Conservation (phyloP, 2,329 filamentous ascomycete genomes). For the Sphaerulina musiva region DNA sequence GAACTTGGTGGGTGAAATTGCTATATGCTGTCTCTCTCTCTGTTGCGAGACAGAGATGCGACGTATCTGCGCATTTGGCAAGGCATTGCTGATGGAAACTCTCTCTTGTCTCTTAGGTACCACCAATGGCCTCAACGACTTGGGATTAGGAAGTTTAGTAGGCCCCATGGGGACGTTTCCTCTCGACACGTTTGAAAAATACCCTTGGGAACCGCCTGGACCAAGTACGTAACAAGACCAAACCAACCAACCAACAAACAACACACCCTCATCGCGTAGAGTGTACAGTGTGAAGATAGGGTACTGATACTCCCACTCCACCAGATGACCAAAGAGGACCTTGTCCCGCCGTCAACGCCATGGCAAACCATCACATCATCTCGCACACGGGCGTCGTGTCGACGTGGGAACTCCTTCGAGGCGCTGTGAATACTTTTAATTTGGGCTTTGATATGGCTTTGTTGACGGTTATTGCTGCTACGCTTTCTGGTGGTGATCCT, state of each 20-base stretch:
- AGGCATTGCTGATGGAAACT: neutral
- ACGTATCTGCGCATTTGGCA: neutral
- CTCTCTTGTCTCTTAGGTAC: neutral
- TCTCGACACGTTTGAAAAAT: neutral
- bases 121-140: neutral
- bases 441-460: neutral
- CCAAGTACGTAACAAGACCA: neutral
- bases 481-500: neutral
- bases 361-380: conserved; percentile 41
- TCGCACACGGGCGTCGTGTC: conserved; percentile 38
- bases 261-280: neutral
- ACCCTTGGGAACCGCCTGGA: neutral
- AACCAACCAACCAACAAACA: no score
- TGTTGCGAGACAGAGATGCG: neutral
- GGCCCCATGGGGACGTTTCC: neutral
- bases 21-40: no score
- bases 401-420: neutral
- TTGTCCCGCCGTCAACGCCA: conserved; percentile 40
- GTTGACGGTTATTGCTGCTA: neutral
- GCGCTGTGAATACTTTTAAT: neutral
- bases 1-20: neutral
- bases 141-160: neutral
- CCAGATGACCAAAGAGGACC: conserved; percentile 22
- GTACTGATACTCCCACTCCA: neutral
- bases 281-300: neutral